A percentile compares a stretch with the other conserved stretches of the same genome.
These are phyloP conservation scores for Eustoma russellianum DNA, from an alignment of 257 asterid genomes.

Conservation along the genomic window DNA sequence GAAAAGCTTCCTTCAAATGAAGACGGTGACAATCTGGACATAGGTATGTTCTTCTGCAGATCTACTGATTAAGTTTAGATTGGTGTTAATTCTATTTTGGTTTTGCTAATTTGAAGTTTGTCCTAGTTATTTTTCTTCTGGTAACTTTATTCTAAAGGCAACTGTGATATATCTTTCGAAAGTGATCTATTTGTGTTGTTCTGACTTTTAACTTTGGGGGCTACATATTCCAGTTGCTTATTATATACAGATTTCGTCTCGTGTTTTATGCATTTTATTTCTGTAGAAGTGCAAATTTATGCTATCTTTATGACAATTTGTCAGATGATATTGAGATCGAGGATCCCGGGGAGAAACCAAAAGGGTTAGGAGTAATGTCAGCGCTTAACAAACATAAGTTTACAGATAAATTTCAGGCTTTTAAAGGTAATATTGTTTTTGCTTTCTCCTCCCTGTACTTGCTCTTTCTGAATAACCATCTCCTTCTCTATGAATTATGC, in stretches of 20 bases:
- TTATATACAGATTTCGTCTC: background rate
- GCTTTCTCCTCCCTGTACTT: background rate
- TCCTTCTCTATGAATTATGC: no score
- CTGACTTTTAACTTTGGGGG: no score
- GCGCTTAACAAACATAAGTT: constrained; percentile 63
- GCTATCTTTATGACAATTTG: background rate
- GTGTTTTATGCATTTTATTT: background rate
- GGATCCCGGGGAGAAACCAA: constrained; percentile 61
- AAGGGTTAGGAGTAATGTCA: constrained; percentile 51
- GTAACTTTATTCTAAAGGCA: background rate
- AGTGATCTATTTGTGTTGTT: background rate
- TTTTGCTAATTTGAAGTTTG: background rate
- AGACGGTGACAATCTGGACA: constrained; percentile 52
- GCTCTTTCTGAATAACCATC: background rate
- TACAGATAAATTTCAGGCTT: constrained; percentile 61
- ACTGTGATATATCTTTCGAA: background rate
- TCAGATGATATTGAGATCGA: constrained; percentile 84
- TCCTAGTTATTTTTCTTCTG: background rate
- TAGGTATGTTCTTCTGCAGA: constrained; percentile 37
- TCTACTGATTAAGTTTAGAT: background rate
- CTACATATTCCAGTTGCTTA: no score
- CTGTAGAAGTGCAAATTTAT: background rate
- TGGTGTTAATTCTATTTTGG: background rate
- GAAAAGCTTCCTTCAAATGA: constrained; percentile 26
- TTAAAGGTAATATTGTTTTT: constrained; percentile 40